Evolutionary conservation across 148 eudicot genomes (phyloP).

Genomic region (Rhododendron henanense): DNA sequence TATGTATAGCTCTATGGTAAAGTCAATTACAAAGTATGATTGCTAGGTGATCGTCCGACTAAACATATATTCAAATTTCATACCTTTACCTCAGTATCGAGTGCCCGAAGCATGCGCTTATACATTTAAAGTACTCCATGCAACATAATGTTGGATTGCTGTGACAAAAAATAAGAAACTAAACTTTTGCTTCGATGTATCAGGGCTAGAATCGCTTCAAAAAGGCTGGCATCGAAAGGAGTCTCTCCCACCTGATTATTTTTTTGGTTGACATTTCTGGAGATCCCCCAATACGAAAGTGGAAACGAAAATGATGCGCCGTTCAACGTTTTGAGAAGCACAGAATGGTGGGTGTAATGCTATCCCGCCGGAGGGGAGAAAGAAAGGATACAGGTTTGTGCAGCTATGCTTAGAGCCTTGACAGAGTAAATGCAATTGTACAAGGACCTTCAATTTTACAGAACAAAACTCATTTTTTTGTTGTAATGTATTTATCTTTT

Average conservation of each 20-base stretch:
- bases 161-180: neutral
- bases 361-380: neutral
- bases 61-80: neutral
- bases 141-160: neutral
- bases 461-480: neutral
- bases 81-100: neutral
- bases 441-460: constrained; percentile 4
- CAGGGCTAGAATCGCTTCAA: neutral
- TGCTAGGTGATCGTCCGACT: neutral
- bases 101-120: neutral
- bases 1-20: neutral
- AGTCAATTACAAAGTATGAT: neutral
- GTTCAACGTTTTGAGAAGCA: neutral
- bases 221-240: neutral
- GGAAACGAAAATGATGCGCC: neutral
- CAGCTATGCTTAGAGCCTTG: neutral
- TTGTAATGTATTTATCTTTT: neutral
- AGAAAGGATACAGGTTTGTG: neutral
- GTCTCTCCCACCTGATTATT: neutral
- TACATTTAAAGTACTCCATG: neutral
- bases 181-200: neutral
- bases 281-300: constrained; percentile 4
- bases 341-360: neutral
- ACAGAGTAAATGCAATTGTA: neutral
- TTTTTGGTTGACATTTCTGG: neutral